Percentiles rank a stretch among this genome's conserved stretches.
phyloP scores from a whole-genome alignment of 306 rosid genomes.

The Prunus davidiana region DNA sequence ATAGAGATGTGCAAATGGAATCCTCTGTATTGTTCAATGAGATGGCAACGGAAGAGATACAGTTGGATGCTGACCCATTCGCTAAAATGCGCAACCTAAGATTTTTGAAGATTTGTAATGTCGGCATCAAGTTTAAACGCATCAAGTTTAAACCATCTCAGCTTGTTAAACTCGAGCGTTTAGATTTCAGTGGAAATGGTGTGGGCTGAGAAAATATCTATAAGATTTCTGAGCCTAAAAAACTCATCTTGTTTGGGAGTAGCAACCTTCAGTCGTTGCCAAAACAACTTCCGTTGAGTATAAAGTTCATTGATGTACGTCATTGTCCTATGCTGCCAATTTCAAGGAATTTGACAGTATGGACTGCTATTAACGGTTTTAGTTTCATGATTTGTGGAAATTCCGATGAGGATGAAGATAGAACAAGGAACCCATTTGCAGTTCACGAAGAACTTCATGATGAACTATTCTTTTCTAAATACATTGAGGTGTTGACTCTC shows the following conservation, averaged over 20 bases:
- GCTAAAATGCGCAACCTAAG: too few relatives aligned
- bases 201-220: too few relatives aligned
- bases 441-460: neutral
- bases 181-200: too few relatives aligned
- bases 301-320: neutral
- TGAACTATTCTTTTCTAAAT: neutral
- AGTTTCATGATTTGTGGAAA: neutral
- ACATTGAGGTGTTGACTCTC: neutral
- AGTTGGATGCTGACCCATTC: too few relatives aligned
- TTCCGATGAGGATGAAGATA: neutral
- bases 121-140: too few relatives aligned
- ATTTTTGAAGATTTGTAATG: too few relatives aligned
- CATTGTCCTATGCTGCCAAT: neutral
- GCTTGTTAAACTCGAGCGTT: too few relatives aligned
- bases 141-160: too few relatives aligned
- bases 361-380: neutral
- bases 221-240: neutral
- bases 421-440: neutral
- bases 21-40: too few relatives aligned
- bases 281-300: neutral
- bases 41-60: too few relatives aligned
- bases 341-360: neutral
- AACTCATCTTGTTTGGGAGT: rapidly evolving
- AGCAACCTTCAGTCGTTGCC: neutral
- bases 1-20: too few relatives aligned